Percentiles rank a stretch among this genome's conserved stretches.
phyloP scores from a whole-genome alignment of 1,284 basidiomycete species.

The Tilletia walkeri region DNA sequence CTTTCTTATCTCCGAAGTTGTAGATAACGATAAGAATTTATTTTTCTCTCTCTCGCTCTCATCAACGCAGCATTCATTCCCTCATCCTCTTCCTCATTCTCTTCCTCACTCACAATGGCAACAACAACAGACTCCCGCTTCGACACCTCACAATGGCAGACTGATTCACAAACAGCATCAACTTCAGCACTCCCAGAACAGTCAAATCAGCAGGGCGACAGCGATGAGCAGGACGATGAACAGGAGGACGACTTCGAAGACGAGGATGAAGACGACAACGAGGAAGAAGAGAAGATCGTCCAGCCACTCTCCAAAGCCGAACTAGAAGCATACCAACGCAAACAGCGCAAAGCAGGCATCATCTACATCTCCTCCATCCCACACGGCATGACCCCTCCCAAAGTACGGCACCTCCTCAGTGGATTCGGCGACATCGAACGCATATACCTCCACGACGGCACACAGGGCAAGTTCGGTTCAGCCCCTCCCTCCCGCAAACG shows the following conservation, averaged over 20 bases:
- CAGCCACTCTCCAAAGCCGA: constrained; percentile 23
- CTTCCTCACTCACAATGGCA: too few relatives aligned
- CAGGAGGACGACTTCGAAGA: neutral
- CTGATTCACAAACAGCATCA: neutral
- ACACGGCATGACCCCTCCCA: constrained; percentile 96
- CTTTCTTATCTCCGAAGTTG: too few relatives aligned
- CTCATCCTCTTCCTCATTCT: too few relatives aligned
- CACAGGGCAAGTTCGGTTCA: constrained; percentile 5
- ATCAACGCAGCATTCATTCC: too few relatives aligned
- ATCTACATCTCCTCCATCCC: constrained; percentile 95
- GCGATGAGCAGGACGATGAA: neutral
- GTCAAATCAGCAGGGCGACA: neutral
- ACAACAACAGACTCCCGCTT: constrained; percentile 11
- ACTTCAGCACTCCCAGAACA: neutral
- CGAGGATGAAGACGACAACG: constrained; percentile 5
- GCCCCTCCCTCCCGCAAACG: constrained; percentile 58
- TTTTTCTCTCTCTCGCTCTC: too few relatives aligned
- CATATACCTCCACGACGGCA: constrained; percentile 50
- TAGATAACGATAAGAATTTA: too few relatives aligned
- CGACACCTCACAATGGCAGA: constrained; percentile 4
- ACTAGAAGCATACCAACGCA: constrained; percentile 45
- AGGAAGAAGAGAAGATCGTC: neutral
- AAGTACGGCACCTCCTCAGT: constrained; percentile 73
- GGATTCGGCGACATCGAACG: constrained; percentile 52
- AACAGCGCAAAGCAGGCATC: constrained; percentile 64